phyloP scores from a whole-genome alignment of 176 grass and related monocot genomes.

The Musa troglodytarum region DNA sequence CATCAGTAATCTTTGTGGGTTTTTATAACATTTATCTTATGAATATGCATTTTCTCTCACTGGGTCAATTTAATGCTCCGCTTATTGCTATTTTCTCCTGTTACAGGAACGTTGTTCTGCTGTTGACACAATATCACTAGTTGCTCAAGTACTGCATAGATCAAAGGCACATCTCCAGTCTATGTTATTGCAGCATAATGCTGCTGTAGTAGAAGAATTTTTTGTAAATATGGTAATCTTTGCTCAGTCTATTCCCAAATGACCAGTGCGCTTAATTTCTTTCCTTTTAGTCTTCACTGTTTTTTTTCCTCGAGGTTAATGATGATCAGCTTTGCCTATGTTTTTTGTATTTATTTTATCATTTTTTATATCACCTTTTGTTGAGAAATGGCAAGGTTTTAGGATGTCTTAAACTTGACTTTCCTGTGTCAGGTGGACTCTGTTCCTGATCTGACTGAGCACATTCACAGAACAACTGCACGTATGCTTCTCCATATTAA shows the following conservation, averaged over 20 bases:
- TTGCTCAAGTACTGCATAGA: conserved; percentile 82
- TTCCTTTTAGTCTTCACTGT: neutral
- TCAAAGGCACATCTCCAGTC: conserved; percentile 68
- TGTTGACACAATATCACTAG: conserved; percentile 79
- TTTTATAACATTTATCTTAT: neutral
- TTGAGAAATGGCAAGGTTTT: neutral
- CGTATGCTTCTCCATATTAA: conserved; percentile 92
- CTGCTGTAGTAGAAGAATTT: conserved; percentile 74
- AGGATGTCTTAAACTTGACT: neutral
- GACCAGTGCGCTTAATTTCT: neutral
- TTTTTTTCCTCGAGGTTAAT: neutral
- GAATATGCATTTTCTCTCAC: neutral
- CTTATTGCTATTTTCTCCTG: neutral
- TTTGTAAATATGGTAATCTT: conserved; percentile 67
- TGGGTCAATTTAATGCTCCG: neutral
- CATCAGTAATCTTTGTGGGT: neutral
- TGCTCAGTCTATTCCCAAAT: neutral
- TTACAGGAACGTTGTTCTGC: conserved; percentile 84
- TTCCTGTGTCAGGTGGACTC: conserved; percentile 75
- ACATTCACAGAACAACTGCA: conserved; percentile 93
- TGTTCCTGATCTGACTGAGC: conserved; percentile 73
- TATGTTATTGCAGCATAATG: conserved; percentile 65
- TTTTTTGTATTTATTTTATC: neutral
- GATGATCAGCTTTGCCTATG: neutral
- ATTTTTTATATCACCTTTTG: neutral